These are phyloP conservation scores for Stipa capillata DNA, from an alignment of 176 grass and related monocot genomes.

Conservation along the genomic window DNA sequence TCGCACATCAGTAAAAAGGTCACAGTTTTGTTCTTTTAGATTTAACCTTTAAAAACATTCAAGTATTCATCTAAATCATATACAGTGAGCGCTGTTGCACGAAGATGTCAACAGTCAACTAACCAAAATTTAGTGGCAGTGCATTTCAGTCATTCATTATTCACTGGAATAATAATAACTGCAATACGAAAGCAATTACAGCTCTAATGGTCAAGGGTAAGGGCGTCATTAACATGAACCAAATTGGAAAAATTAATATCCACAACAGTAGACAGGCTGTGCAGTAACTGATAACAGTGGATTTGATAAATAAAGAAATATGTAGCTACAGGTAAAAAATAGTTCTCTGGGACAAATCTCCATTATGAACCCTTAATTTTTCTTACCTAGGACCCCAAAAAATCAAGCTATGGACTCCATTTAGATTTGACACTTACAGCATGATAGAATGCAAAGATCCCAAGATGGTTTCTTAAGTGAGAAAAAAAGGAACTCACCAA, in stretches of 20 bases:
- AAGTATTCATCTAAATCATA: not conserved
- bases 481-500: conserved; percentile 45
- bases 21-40: not conserved
- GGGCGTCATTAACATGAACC: not conserved
- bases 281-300: too few relatives aligned
- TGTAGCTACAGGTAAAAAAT: not conserved
- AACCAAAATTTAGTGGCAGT: not conserved
- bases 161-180: not conserved
- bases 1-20: too few relatives aligned
- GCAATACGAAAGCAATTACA: not conserved
- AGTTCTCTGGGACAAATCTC: not conserved
- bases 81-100: not conserved
- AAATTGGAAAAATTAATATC: not conserved
- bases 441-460: not conserved
- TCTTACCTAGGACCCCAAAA: not conserved
- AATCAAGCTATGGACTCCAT: not conserved
- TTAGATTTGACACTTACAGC: not conserved
- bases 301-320: not conserved
- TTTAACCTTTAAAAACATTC: not conserved
- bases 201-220: not conserved
- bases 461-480: not conserved
- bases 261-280: not conserved
- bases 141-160: not conserved
- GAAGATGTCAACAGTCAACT: not conserved
- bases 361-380: not conserved